Conservation (phyloP, 179 eudicot genomes). For the Corrigiola litoralis region DNA sequence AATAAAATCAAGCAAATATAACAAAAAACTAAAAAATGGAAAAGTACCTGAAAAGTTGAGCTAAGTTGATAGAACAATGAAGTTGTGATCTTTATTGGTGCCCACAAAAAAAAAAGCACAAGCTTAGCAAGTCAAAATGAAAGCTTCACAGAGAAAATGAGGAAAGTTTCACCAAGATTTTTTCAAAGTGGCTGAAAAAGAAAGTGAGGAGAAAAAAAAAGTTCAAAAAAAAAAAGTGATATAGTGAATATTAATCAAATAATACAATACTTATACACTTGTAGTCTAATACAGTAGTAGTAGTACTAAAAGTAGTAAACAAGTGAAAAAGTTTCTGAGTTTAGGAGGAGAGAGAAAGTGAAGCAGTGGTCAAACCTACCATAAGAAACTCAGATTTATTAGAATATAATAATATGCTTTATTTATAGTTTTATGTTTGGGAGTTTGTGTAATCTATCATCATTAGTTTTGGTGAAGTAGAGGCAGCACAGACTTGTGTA, state of each 20-base stretch:
- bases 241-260: neutral
- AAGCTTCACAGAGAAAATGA: neutral
- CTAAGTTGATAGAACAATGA: neutral
- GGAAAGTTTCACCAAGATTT: neutral
- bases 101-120: neutral
- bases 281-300: too few species aligned
- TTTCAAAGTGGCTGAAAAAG: constrained; percentile 3
- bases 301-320: too few species aligned
- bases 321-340: constrained; percentile 13
- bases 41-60: neutral
- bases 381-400: constrained; percentile 21
- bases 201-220: neutral
- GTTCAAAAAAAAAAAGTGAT: neutral
- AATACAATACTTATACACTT: too few species aligned
- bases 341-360: constrained; percentile 7
- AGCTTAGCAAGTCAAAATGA: constrained; percentile 8
- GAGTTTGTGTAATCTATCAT: too few species aligned
- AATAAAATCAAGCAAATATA: neutral
- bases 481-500: neutral
- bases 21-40: too few species aligned
- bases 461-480: constrained; percentile 11
- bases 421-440: too few species aligned
- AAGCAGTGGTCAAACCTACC: constrained; percentile 57
- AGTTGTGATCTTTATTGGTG: neutral
- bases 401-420: too few species aligned